Evolutionary conservation across 805 yeast species (phyloP).

Genomic region (Maudiozyma pseudohumilis): DNA sequence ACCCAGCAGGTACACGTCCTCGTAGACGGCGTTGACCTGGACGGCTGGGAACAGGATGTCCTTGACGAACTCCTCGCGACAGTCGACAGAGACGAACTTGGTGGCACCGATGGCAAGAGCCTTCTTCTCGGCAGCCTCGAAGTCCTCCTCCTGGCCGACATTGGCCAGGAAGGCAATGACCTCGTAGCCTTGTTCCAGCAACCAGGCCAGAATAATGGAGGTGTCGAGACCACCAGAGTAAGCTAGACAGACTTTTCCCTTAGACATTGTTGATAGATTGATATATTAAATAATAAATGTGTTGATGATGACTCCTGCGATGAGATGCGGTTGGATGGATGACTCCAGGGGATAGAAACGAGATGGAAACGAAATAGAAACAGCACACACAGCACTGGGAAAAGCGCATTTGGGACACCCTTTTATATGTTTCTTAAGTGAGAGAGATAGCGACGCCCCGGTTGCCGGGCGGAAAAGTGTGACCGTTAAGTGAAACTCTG

Average conservation of each 20-base stretch:
- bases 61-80: constrained; percentile 89
- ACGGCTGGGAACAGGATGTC: constrained; percentile 91
- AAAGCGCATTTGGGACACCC: no score
- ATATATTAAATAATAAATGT: constrained; percentile 1
- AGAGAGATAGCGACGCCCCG: constrained; percentile 16
- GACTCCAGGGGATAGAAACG: no score
- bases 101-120: constrained; percentile 96
- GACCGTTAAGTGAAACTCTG: constrained; percentile 5
- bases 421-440: constrained; percentile 8
- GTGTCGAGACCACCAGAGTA: constrained; percentile 99
- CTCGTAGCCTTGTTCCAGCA: constrained; percentile 94
- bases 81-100: constrained; percentile 88
- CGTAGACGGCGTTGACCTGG: constrained; percentile 95
- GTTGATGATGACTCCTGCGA: no score
- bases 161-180: constrained; percentile 97
- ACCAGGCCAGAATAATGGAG: constrained; percentile 96
- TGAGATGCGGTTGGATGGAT: no score
- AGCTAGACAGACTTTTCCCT: constrained; percentile 98
- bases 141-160: constrained; percentile 99
- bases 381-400: no score
- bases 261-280: constrained; percentile 57
- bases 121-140: constrained; percentile 91
- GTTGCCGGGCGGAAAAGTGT: no score
- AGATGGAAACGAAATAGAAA: no score
- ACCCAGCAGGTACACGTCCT: constrained; percentile 92